These are phyloP conservation scores for Bipolaris bicolor DNA, from an alignment of 2,329 filamentous ascomycete genomes.

Conservation along the genomic window DNA sequence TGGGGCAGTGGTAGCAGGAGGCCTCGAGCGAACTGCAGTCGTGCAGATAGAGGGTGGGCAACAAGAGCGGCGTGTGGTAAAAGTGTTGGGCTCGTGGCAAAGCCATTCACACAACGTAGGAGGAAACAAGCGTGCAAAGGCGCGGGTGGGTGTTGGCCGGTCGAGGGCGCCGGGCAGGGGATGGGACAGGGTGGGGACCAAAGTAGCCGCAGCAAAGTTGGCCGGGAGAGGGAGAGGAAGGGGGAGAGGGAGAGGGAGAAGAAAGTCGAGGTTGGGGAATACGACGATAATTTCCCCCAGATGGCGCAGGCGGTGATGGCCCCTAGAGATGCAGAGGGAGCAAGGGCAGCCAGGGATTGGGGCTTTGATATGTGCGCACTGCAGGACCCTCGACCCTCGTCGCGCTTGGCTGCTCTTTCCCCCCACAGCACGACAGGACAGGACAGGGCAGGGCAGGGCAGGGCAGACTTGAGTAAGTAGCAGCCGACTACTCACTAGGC, in stretches of 20 bases:
- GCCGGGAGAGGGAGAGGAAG: not conserved
- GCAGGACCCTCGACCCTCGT: not conserved
- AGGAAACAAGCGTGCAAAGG: not conserved
- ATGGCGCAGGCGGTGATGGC: constrained; percentile 3
- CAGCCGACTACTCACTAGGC: too few relatives aligned
- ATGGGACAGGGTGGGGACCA: not conserved
- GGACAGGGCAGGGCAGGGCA: too few relatives aligned
- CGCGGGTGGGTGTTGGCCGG: not conserved
- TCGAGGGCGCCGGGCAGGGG: constrained; percentile 5
- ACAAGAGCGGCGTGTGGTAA: constrained; percentile 25
- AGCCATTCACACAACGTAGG: constrained; percentile 42
- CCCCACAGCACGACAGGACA: not conserved
- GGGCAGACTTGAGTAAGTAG: too few relatives aligned
- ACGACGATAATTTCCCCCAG: constrained; percentile 1
- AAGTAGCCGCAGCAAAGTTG: not conserved
- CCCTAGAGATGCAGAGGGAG: constrained; percentile 2
- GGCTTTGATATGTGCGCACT: constrained; percentile 22
- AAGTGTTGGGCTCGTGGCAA: constrained; percentile 30
- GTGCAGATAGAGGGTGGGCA: constrained; percentile 28
- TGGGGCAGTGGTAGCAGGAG: constrained; percentile 41
- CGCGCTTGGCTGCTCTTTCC: not conserved
- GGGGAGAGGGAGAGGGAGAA: not conserved
- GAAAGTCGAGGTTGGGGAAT: not conserved
- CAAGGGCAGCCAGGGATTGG: constrained; percentile 7
- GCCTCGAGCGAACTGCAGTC: constrained; percentile 30